Evolutionary conservation across 768 basidiomycete species (phyloP).

Genomic region (Lentinula sp.): DNA sequence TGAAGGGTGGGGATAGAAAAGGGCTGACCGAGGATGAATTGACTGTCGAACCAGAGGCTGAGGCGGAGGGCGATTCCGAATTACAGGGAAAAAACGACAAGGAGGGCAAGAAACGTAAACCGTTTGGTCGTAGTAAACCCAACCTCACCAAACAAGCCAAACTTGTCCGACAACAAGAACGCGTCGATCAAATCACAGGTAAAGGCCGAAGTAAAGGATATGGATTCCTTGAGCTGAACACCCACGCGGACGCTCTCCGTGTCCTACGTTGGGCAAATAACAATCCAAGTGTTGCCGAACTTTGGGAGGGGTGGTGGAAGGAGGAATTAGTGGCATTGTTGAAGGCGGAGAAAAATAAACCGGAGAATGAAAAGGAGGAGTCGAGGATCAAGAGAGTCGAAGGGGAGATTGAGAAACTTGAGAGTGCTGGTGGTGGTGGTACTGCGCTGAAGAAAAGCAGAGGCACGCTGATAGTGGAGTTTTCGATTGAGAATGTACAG

Average conservation of each 20-base stretch:
- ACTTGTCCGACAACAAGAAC: conserved; percentile 83
- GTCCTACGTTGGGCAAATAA: conserved; percentile 95
- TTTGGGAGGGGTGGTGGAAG: conserved; percentile 84
- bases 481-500: conserved; percentile 92
- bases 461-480: conserved; percentile 78
- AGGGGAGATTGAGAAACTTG: conserved; percentile 39
- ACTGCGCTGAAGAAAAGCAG: conserved; percentile 23
- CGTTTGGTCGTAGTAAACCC: conserved; percentile 19
- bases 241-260: conserved; percentile 85
- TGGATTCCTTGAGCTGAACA: conserved; percentile 88
- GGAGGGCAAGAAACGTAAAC: conserved; percentile 19
- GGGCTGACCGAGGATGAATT: conserved; percentile 68
- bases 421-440: conserved; percentile 19
- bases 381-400: conserved; percentile 54
- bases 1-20: conserved; percentile 53
- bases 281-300: conserved; percentile 54
- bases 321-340: conserved; percentile 61
- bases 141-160: conserved; percentile 79
- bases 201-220: conserved; percentile 91
- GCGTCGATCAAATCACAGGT: conserved; percentile 83
- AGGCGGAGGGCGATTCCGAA: conserved; percentile 30
- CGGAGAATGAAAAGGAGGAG: conserved; percentile 18
- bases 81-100: conserved; percentile 16
- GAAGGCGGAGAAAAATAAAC: conserved; percentile 45
- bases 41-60: conserved; percentile 38